Conservation (phyloP, 441 rosid species). For the Brassica balearica region DNA sequence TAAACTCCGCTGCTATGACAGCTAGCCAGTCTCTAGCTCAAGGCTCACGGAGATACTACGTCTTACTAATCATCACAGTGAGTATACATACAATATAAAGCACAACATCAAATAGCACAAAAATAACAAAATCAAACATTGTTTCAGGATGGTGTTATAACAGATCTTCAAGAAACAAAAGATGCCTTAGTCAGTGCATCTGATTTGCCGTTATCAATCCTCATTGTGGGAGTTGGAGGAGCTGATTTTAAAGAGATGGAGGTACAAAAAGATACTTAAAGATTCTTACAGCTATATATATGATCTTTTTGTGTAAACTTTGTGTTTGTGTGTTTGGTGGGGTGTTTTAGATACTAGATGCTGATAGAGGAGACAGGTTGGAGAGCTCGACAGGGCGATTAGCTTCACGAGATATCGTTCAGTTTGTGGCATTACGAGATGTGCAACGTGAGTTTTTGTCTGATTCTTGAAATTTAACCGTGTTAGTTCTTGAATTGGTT, state of each 20-base stretch:
- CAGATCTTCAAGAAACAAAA: constrained; percentile 98
- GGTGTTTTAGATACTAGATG: constrained; percentile 68
- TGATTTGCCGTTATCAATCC: constrained; percentile 85
- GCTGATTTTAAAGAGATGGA: constrained; percentile 97
- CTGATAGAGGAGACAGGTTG: constrained; percentile 86
- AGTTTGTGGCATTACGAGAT: constrained; percentile 80
- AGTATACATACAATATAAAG: constrained; percentile 27
- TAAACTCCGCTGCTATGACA: constrained; percentile 66
- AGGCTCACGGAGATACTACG: constrained; percentile 63
- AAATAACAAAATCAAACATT: neutral
- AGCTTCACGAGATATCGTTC: constrained; percentile 94
- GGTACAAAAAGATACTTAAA: constrained; percentile 48
- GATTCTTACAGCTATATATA: constrained; percentile 12
- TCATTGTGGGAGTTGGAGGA: constrained; percentile 96
- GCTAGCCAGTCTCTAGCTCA: constrained; percentile 78
- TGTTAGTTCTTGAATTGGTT: neutral
- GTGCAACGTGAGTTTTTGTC: constrained; percentile 65
- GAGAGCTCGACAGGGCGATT: constrained; percentile 84
- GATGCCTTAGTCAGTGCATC: constrained; percentile 96
- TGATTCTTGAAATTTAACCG: neutral
- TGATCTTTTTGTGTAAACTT: constrained; percentile 18
- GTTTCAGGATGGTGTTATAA: constrained; percentile 88
- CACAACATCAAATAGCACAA: neutral
- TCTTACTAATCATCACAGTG: constrained; percentile 88
- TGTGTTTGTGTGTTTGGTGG: neutral